Base-by-base conservation (phyloP, 1,284 basidiomycete genomes). In the Puccinia coronata region DNA sequence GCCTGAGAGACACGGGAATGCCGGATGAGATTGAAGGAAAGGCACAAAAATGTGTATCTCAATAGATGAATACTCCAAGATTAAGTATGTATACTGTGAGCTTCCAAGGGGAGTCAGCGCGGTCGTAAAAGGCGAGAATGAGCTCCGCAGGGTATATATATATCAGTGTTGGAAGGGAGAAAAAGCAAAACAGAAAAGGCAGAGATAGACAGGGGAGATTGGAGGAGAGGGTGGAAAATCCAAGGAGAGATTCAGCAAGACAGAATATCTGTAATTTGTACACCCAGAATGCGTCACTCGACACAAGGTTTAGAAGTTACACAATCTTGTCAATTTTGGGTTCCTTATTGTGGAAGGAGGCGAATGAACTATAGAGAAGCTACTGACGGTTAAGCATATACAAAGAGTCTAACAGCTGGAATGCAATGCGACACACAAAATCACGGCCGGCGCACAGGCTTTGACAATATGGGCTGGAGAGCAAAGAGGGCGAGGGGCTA, bases 201-300 rank as follows among this genome's bases (percentile, higher is more conserved):
- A 34, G 34, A 25, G 28, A 34, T 34, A 59, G 57, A 59, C 16
- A 59, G 28, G 57, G 57, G 28, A 59, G 57, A 34, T 59, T 59
- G 57, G 28, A 34, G 28, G 57, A 59, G 28, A 59, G 57, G 57
- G 57, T 34, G 57, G 57, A 34, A 59, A 34, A 59, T 59, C 34
- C 28, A 59, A 59, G 28, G 8, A 34, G 23, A 59, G 57, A 59
- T 59, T 14, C 25, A 59, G 28, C 8, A 25, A 31, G 57, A 31
- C 28, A 59, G 57, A 59, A 59, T 28, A 31, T 59, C 28, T 59
- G 57, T 59, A 53, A 31, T 59, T 59, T 59, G 18, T 59, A 34
- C 28, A 59, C 28, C 25, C 28, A 34, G 57, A 59, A 59, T 59
- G 57, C 28, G 57, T 59, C 57, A 59, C 57, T 59, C 28, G 57